Conservation (phyloP, 176 grass and related monocot genomes). For the Cymbopogon citratus region DNA sequence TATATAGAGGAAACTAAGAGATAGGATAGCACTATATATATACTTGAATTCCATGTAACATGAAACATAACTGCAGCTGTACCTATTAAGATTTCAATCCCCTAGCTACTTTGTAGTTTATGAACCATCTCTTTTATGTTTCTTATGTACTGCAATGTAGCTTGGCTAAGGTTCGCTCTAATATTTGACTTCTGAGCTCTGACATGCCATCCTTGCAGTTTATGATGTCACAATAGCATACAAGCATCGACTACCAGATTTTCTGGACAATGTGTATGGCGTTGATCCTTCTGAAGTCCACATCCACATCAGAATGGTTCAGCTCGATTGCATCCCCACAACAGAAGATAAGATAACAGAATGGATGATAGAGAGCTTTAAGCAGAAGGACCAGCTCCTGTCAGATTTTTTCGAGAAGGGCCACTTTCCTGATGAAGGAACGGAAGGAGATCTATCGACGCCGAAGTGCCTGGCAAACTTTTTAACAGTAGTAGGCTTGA, state of each 20-base stretch:
- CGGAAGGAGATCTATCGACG: conserved; percentile 76
- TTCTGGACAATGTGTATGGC: conserved; percentile 77
- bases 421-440: conserved; percentile 65
- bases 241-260: conserved; percentile 67
- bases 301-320: conserved; percentile 59
- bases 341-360: conserved; percentile 55
- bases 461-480: conserved; percentile 48
- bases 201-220: conserved; percentile 45
- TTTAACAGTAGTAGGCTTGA: conserved; percentile 37
- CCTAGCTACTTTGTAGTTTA: background rate
- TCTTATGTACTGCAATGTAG: background rate
- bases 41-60: background rate
- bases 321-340: conserved; percentile 45
- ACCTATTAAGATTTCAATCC: background rate
- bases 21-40: background rate
- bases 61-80: background rate
- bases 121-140: background rate
- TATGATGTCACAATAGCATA: conserved; percentile 80
- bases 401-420: conserved; percentile 51
- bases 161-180: background rate
- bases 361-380: conserved; percentile 80
- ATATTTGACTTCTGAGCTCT: background rate
- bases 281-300: conserved; percentile 89
- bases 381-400: conserved; percentile 73
- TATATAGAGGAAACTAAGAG: background rate